Percentiles rank a stretch among this genome's conserved stretches.
These are phyloP conservation scores for Aspergillus phoenicis DNA, from an alignment of 2,329 filamentous ascomycete genomes.

Conservation along the genomic window DNA sequence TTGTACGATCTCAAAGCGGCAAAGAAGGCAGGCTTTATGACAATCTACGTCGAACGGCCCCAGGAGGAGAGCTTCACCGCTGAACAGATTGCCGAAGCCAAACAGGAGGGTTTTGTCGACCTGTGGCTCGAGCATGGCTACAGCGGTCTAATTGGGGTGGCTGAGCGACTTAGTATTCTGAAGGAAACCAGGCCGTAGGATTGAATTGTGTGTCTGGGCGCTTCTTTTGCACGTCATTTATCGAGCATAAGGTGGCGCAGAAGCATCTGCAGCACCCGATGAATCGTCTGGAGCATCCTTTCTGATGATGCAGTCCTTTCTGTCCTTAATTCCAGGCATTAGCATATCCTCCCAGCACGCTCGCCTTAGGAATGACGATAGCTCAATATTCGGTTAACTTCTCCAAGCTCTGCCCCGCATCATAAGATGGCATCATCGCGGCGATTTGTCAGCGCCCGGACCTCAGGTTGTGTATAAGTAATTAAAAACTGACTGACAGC, in stretches of 20 bases:
- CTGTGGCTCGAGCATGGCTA: slow-evolving; percentile 59
- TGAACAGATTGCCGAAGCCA: slow-evolving; percentile 44
- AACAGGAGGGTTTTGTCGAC: slow-evolving; percentile 65
- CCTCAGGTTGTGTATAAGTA: neutral
- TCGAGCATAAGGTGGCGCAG: neutral
- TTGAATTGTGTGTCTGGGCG: neutral
- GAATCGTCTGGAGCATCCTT: neutral
- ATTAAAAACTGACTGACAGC: neutral
- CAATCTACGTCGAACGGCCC: slow-evolving; percentile 72
- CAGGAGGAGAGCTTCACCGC: slow-evolving; percentile 66
- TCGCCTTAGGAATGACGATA: too few relatives aligned
- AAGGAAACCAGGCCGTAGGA: neutral
- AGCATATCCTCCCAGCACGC: too few relatives aligned
- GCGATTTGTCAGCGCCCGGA: neutral
- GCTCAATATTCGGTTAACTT: too few relatives aligned
- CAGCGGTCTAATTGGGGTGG: slow-evolving; percentile 57
- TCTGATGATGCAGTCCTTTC: neutral
- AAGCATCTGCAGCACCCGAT: neutral
- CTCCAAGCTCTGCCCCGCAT: neutral
- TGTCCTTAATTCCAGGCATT: neutral
- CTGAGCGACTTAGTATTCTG: slow-evolving; percentile 48
- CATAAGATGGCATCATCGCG: neutral
- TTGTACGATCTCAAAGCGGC: slow-evolving; percentile 69
- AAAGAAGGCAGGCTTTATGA: slow-evolving; percentile 64
- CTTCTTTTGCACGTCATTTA: neutral